Evolutionary conservation across 768 basidiomycete species (phyloP).

Genomic region (Trametes punicea): DNA sequence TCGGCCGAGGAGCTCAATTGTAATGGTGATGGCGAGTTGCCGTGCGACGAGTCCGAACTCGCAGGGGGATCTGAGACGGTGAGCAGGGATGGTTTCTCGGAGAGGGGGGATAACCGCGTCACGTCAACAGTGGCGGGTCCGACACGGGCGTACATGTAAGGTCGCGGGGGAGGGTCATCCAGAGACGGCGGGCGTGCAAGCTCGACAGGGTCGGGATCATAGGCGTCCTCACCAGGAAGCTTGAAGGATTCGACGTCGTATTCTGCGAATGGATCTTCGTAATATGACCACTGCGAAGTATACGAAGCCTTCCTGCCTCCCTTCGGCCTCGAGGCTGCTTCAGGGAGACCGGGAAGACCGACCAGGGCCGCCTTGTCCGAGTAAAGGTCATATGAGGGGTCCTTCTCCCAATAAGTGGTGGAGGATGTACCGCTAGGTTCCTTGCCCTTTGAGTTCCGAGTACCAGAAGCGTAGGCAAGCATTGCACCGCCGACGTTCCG

Average conservation of each 20-base stretch:
- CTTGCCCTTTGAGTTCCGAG: slow-evolving; percentile 19
- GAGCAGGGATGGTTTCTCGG: slow-evolving; percentile 23
- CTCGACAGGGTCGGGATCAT: slow-evolving; percentile 23
- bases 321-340: slow-evolving; percentile 18
- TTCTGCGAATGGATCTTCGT: slow-evolving; percentile 29
- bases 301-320: slow-evolving; percentile 23
- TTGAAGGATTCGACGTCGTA: slow-evolving; percentile 25
- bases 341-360: slow-evolving; percentile 2
- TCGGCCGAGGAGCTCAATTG: slow-evolving; percentile 29
- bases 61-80: slow-evolving; percentile 21
- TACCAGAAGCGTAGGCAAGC: slow-evolving; percentile 28
- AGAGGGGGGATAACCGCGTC: slow-evolving; percentile 25
- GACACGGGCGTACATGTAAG: slow-evolving; percentile 20
- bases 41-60: slow-evolving; percentile 23
- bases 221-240: slow-evolving; percentile 21
- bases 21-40: slow-evolving; percentile 14
- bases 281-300: slow-evolving; percentile 18
- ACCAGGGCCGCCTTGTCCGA: slow-evolving; percentile 41
- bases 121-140: slow-evolving; percentile 18
- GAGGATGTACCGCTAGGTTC: slow-evolving; percentile 42
- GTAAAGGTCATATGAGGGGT: slow-evolving; percentile 41
- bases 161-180: slow-evolving; percentile 25
- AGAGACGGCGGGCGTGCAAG: slow-evolving; percentile 15
- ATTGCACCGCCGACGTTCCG: slow-evolving; percentile 28
- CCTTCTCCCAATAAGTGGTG: slow-evolving; percentile 38